Conservation (phyloP, 2,329 filamentous ascomycete genomes). For the Scleromitrula shiraiana region DNA sequence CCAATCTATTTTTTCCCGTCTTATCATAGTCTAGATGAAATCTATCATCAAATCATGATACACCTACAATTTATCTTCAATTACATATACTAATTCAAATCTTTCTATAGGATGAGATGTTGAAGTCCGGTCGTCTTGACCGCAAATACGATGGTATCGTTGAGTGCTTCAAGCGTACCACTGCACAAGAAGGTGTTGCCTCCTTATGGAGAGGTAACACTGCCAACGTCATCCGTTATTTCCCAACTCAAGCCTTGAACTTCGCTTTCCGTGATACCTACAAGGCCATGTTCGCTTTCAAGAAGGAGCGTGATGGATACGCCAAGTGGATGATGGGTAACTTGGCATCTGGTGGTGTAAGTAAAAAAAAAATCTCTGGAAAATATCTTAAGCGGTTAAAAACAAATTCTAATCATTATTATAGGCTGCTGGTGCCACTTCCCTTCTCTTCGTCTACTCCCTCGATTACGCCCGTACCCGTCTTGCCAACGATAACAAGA, state of each 20-base stretch:
- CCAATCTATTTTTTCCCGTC: background rate
- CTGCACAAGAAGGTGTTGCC: constrained; percentile 83
- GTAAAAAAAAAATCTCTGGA: constrained; percentile 31
- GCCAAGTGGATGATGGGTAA: constrained; percentile 99
- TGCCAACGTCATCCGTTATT: constrained; percentile 99
- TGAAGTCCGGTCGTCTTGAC: constrained; percentile 97
- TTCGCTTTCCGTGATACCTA: constrained; percentile 99
- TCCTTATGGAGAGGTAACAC: constrained; percentile 99
- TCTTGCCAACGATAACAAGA: constrained; percentile 99
- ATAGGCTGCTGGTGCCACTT: constrained; percentile 95
- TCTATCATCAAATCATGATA: constrained; percentile 1
- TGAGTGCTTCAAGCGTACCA: constrained; percentile 94
- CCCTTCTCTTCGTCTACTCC: constrained; percentile 99
- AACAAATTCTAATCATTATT: constrained; percentile 11
- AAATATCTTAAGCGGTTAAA: no score
- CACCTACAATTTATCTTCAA: background rate
- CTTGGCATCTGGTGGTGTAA: constrained; percentile 98
- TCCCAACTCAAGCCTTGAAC: constrained; percentile 99
- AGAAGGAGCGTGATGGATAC: constrained; percentile 99
- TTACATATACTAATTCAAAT: constrained; percentile 15
- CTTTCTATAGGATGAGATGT: constrained; percentile 86
- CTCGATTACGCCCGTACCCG: constrained; percentile 99
- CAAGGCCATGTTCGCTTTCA: constrained; percentile 99
- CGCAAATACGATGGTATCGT: constrained; percentile 88
- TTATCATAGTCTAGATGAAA: background rate